Conservation (phyloP, 768 basidiomycete species). For the Tulasnella sp. region DNA sequence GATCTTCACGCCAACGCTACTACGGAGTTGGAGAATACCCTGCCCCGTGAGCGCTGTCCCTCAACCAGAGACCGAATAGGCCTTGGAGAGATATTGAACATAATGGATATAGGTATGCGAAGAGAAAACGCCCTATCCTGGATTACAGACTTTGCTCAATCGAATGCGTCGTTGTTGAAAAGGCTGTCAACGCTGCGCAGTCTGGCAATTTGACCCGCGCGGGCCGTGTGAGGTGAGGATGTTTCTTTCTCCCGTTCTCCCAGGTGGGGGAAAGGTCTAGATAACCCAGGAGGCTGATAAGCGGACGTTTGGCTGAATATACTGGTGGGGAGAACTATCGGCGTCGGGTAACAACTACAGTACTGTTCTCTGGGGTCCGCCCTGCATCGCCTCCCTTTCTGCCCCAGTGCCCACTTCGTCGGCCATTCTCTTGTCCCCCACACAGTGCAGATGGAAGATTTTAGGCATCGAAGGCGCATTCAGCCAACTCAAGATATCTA, state of each 20-base stretch:
- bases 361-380: slow-evolving; percentile 14
- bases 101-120: not conserved
- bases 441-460: not conserved
- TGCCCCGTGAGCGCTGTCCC: not conserved
- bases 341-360: not conserved
- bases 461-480: not conserved
- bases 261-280: no score
- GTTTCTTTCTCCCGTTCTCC: not conserved
- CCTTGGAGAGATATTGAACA: no score
- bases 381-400: not conserved
- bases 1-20: no score
- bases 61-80: no score
- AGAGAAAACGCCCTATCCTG: not conserved
- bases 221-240: not conserved
- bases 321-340: not conserved
- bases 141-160: not conserved
- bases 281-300: not conserved
- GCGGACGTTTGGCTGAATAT: not conserved
- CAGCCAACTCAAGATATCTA: not conserved
- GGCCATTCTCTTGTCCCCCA: not conserved
- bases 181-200: not conserved
- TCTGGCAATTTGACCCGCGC: not conserved
- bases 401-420: not conserved
- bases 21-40: no score
- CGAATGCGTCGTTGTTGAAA: no score